Percentiles rank a stretch among this genome's conserved stretches.
These are phyloP conservation scores for Alternaria arborescens DNA, from an alignment of 2,329 filamentous ascomycete genomes.

Conservation along the genomic window DNA sequence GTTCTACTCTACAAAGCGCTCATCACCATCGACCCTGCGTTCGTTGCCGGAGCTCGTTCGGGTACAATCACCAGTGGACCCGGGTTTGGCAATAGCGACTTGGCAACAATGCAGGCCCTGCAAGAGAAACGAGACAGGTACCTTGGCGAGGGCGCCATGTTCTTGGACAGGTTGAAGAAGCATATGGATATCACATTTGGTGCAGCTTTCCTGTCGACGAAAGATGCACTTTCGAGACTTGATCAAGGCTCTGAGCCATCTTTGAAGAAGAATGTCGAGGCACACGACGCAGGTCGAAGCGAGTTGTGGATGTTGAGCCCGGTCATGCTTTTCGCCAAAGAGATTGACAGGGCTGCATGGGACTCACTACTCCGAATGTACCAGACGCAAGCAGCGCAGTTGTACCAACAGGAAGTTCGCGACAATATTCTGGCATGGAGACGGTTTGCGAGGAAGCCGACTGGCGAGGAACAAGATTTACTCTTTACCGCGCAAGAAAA, in stretches of 20 bases:
- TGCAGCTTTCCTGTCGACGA: constrained; percentile 74
- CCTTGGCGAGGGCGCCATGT: constrained; percentile 74
- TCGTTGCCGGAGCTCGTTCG: constrained; percentile 62
- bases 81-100: constrained; percentile 76
- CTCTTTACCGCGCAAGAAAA: constrained; percentile 93
- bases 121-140: constrained; percentile 96
- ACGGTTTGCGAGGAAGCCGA: constrained; percentile 76
- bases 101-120: constrained; percentile 88
- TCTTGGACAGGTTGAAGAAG: constrained; percentile 80
- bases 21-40: constrained; percentile 87
- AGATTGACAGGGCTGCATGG: constrained; percentile 85
- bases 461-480: constrained; percentile 79
- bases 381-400: constrained; percentile 74
- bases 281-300: constrained; percentile 75
- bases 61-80: constrained; percentile 55
- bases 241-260: constrained; percentile 59
- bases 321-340: constrained; percentile 85
- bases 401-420: constrained; percentile 85
- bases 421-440: constrained; percentile 83
- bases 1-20: constrained; percentile 90
- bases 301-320: constrained; percentile 88
- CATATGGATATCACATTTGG: constrained; percentile 86
- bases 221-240: constrained; percentile 62
- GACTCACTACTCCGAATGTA: constrained; percentile 80
- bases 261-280: constrained; percentile 70